Evolutionary conservation across 768 basidiomycete genomes (phyloP).

Genomic region (Lactarius deliciosus): DNA sequence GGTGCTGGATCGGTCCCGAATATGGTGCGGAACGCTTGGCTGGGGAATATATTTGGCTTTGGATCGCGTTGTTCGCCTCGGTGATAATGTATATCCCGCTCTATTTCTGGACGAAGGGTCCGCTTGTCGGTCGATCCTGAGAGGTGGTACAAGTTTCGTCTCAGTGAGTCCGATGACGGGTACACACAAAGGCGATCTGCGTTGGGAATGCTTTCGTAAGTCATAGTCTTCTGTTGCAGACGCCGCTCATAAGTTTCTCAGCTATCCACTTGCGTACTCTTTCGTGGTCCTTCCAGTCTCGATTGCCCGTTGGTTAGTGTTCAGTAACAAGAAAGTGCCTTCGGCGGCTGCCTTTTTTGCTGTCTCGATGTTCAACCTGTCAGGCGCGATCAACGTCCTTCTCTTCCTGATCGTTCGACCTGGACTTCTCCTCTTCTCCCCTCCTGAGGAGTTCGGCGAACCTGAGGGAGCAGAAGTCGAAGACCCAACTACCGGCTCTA

Average conservation of each 20-base stretch:
- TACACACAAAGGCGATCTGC: slow-evolving; percentile 17
- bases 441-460: neutral
- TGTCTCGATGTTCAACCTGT: slow-evolving; percentile 38
- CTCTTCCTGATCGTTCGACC: slow-evolving; percentile 41
- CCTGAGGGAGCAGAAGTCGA: neutral
- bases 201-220: slow-evolving; percentile 34
- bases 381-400: slow-evolving; percentile 44
- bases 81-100: slow-evolving; percentile 38
- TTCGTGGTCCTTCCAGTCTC: too few species aligned
- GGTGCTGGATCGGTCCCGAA: slow-evolving; percentile 45
- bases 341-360: slow-evolving; percentile 38
- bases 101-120: slow-evolving; percentile 39
- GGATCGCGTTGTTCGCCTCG: slow-evolving; percentile 41
- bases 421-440: slow-evolving; percentile 36
- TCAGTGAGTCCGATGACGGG: slow-evolving; percentile 16
- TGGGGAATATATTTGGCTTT: slow-evolving; percentile 48
- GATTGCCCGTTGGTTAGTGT: neutral
- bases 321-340: slow-evolving; percentile 27
- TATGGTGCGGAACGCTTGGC: slow-evolving; percentile 37
- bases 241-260: slow-evolving; percentile 16
- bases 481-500: neutral
- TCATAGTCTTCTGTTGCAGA: neutral
- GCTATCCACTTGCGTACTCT: slow-evolving; percentile 37
- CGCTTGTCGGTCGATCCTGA: slow-evolving; percentile 37
- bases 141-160: slow-evolving; percentile 40